Base-by-base conservation (phyloP, 140 eudicot genomes). In the Bidens hawaiensis region DNA sequence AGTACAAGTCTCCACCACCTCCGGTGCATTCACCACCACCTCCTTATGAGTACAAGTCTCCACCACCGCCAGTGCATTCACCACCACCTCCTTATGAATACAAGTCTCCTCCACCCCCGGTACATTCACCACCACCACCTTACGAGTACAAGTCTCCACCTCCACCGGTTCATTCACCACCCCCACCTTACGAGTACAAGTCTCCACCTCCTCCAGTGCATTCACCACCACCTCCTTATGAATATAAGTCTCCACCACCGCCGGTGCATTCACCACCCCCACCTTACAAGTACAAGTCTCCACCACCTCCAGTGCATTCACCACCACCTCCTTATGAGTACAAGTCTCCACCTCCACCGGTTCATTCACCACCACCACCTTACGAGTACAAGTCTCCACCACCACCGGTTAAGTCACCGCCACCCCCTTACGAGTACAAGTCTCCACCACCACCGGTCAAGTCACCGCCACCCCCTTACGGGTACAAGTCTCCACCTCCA, bases 21-120 rank as follows among this genome's bases (percentile, higher is more conserved):
- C 81, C 80, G 60, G 50, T 26, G 0, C 48, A 68, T 5, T 75
- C 80, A 6, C 80, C 80, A 41, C 80, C 80, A 0, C 80, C 80
- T 2, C 81, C 81, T 0, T 76, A 76, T 6, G 41, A n/a, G n/a
- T n/a, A n/a, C n/a, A n/a, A n/a, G n/a, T 75, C 80, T 41, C 76
- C 76, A 5, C 81, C 81, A 16, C 80, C 80, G 0, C 76, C 81
- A 0, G 34, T 38, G 1, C 46, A 61, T 0, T 75, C 74, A 1
- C 78, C 85, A n/a, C 79, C 79, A 3, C 83, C 83, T 4, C 83
- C 83, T 0, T 78, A 78, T 10, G 65, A 52, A 17, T 78, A 78
- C 55, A 72, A 62, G 34, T 78, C 83, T 11, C 83, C 83, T 5
- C 83, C 80, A 2, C 78, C 78, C 3, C 78, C 78, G 0, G n/a